Evolutionary conservation across 2,329 filamentous ascomycete species (phyloP).

Genomic region (Microcera coccophila): DNA sequence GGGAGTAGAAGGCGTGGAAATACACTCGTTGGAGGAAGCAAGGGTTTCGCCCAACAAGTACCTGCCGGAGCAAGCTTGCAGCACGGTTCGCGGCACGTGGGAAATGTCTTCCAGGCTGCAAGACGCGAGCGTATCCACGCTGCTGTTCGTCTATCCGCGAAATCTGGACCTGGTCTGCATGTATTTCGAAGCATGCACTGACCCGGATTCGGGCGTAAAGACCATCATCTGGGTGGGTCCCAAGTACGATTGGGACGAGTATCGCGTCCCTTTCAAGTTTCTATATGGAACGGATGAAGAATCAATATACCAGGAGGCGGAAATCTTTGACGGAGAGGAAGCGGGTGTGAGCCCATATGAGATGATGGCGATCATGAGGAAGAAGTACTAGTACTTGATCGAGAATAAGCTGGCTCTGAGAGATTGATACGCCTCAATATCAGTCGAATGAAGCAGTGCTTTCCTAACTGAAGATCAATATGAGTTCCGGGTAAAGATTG

Average conservation of each 20-base stretch:
- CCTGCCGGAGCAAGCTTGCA: constrained; percentile 23
- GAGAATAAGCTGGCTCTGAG: too few relatives aligned
- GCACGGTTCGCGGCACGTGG: constrained; percentile 32
- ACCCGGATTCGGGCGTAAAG: constrained; percentile 5
- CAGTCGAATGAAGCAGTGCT: too few relatives aligned
- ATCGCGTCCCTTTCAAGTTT: constrained; percentile 16
- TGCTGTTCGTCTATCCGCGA: constrained; percentile 36
- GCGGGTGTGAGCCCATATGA: constrained; percentile 21
- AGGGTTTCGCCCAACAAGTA: constrained; percentile 21
- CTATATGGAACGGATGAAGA: too few relatives aligned
- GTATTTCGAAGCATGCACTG: constrained; percentile 20
- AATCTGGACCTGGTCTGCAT: constrained; percentile 25
- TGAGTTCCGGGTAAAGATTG: too few relatives aligned
- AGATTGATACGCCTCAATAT: too few relatives aligned
- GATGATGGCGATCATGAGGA: constrained; percentile 17
- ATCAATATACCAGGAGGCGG: not conserved
- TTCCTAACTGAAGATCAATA: too few relatives aligned
- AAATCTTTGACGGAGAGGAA: constrained; percentile 10
- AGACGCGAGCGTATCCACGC: constrained; percentile 17
- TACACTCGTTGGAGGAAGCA: constrained; percentile 14
- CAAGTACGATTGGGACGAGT: constrained; percentile 24
- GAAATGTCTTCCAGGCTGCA: constrained; percentile 24
- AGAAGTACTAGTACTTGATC: too few relatives aligned
- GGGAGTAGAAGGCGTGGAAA: constrained; percentile 26
- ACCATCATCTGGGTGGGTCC: constrained; percentile 25